These are phyloP conservation scores for Kuraishia borneana DNA, from an alignment of 805 yeast species.

Conservation along the genomic window DNA sequence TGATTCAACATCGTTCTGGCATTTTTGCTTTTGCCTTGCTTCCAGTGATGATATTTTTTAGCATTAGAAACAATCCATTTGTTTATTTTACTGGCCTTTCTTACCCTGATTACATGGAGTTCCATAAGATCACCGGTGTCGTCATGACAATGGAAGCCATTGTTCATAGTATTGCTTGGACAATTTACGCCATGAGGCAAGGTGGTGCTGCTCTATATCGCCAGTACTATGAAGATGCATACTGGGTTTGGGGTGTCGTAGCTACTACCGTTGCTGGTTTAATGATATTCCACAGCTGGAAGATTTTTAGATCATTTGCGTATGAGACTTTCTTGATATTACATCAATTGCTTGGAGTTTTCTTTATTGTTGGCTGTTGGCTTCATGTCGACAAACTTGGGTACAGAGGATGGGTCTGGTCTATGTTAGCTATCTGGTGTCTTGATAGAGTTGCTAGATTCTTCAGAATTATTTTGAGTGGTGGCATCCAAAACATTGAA, in stretches of 20 bases:
- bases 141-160: conserved; percentile 33
- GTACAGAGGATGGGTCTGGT: conserved; percentile 30
- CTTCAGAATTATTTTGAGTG: conserved; percentile 16
- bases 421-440: conserved; percentile 26
- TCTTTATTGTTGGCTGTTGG: conserved; percentile 29
- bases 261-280: conserved; percentile 8
- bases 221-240: neutral
- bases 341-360: conserved; percentile 25
- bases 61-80: conserved; percentile 65
- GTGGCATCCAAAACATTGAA: conserved; percentile 10
- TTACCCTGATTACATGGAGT: conserved; percentile 46
- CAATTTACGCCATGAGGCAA: conserved; percentile 28
- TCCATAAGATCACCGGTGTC: conserved; percentile 60
- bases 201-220: conserved; percentile 15
- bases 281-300: conserved; percentile 9
- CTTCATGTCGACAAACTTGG: conserved; percentile 26
- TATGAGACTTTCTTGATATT: conserved; percentile 30
- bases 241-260: conserved; percentile 15
- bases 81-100: conserved; percentile 51
- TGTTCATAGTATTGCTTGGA: conserved; percentile 49
- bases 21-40: conserved; percentile 36
- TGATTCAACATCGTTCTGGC: conserved; percentile 27
- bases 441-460: conserved; percentile 27
- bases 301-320: conserved; percentile 18
- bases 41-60: conserved; percentile 52